Evolutionary conservation across 2,329 filamentous ascomycete species (phyloP).

Genomic region (Plectosphaerella cucumerina): DNA sequence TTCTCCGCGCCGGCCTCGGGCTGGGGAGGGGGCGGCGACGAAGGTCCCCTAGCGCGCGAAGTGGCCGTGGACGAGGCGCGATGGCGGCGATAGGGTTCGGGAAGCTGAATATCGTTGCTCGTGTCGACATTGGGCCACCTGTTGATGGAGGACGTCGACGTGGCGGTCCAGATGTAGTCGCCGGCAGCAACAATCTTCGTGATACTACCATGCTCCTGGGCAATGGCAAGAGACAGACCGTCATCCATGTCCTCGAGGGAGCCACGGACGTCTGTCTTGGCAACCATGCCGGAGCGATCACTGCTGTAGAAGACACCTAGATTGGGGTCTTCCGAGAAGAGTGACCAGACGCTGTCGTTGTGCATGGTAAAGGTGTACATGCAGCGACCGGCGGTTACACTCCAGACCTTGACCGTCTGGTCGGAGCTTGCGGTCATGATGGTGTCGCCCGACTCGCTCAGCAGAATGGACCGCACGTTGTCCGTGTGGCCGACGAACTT

Average conservation of each 20-base stretch:
- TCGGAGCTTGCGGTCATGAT: constrained; percentile 94
- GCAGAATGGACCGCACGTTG: constrained; percentile 85
- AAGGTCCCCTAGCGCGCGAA: constrained; percentile 13
- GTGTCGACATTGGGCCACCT: constrained; percentile 87
- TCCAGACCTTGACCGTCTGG: constrained; percentile 98
- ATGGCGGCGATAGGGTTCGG: constrained; percentile 47
- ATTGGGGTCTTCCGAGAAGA: constrained; percentile 83
- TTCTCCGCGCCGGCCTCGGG: constrained; percentile 31
- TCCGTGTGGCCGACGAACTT: constrained; percentile 97
- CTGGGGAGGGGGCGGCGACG: constrained; percentile 24
- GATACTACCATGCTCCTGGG: constrained; percentile 85
- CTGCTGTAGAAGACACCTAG: constrained; percentile 91
- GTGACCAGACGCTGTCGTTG: constrained; percentile 94
- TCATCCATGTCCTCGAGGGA: constrained; percentile 69
- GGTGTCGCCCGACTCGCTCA: constrained; percentile 83
- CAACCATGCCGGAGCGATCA: constrained; percentile 88
- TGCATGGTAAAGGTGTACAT: constrained; percentile 99
- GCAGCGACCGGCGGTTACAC: constrained; percentile 87
- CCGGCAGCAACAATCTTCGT: constrained; percentile 64
- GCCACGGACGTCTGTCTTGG: constrained; percentile 85
- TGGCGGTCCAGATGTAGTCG: constrained; percentile 85
- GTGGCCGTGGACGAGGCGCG: constrained; percentile 39
- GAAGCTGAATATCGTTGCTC: constrained; percentile 63
- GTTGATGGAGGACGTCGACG: constrained; percentile 86
- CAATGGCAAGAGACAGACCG: constrained; percentile 83